Base-by-base conservation (phyloP, 768 basidiomycete genomes). In the Serendipita sp. region DNA sequence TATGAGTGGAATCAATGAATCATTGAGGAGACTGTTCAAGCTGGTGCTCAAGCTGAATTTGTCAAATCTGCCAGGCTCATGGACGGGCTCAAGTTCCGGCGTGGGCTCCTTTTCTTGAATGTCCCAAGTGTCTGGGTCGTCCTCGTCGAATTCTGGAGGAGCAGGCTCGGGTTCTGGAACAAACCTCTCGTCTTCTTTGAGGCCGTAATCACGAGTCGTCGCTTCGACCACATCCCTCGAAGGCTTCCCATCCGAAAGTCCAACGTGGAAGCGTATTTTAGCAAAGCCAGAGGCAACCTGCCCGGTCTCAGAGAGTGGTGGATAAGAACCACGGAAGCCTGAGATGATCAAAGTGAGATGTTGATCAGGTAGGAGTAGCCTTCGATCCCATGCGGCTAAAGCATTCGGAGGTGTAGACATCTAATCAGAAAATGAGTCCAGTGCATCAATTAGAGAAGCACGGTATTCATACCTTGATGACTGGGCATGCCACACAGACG, bases 301-400 rank as follows among this genome's bases (percentile, higher is more conserved):
- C 13, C 78, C 82, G 60, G 78, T 77, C 2, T 70, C 65, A 56
- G 73, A 68, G 43, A 84, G 64, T 44, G 79, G 71, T n/a, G 83
- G 84, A 71, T 84, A 82, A 51, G 75, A 67, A 2, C 78, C 76
- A 22, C 73, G 71, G 63, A 81, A 74, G 4, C 83, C 81, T 17
- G 80, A 80, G 16, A 87, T 80, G 28, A 87, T 76, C n/a, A 88
- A 77, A 3, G 80, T 81, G 51, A 88, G 74, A 71, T 85, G 75
- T 22, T 80, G 79, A 13, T 78, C 73, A 31, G 77, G 75, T 3
- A 80, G 75, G 22, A 87, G 75, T 3, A 88, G 76, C 7, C 78
- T 78, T 14, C 80, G 75, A 67, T 88, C 86, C 86, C 86, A 88
- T 24, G 85, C 85, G 71, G 85, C 79, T 33, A 88, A 73, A 9